phyloP scores from a whole-genome alignment of 2,329 filamentous ascomycete genomes.

The Penicillium sp. region DNA sequence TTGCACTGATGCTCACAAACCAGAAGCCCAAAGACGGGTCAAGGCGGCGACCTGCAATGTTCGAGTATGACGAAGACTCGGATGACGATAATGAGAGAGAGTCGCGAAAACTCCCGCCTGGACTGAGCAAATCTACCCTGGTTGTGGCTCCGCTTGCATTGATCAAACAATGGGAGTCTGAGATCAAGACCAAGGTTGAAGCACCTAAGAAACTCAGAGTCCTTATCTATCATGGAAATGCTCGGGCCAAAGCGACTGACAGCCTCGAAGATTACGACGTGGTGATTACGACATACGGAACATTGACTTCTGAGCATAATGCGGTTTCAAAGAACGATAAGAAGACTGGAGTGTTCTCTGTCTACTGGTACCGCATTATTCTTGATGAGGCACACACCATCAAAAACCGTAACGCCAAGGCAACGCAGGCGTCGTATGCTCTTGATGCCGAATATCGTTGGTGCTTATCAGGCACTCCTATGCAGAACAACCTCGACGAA shows the following conservation, averaged over 20 bases:
- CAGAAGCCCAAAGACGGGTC: conserved; percentile 64
- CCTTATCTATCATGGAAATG: conserved; percentile 87
- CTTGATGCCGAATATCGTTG: conserved; percentile 86
- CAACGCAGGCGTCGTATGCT: conserved; percentile 88
- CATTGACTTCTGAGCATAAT: conserved; percentile 87
- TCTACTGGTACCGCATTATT: conserved; percentile 95
- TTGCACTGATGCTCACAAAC: conserved; percentile 85
- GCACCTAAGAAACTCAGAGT: conserved; percentile 74
- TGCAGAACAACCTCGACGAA: conserved; percentile 98
- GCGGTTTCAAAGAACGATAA: conserved; percentile 66
- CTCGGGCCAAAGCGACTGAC: conserved; percentile 76
- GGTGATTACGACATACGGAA: conserved; percentile 96
- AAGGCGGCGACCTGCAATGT: conserved; percentile 34
- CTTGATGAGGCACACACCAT: conserved; percentile 97
- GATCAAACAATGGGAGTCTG: conserved; percentile 96
- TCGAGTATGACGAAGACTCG: conserved; percentile 56
- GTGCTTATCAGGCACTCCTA: conserved; percentile 94
- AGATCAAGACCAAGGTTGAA: conserved; percentile 82
- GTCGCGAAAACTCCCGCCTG: conserved; percentile 70
- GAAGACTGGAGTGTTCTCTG: conserved; percentile 83
- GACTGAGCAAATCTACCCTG: conserved; percentile 77
- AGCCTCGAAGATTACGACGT: conserved; percentile 88
- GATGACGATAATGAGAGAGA: conserved; percentile 44
- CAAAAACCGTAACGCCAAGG: conserved; percentile 97
- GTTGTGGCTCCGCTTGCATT: conserved; percentile 92